Conservation (phyloP, 768 basidiomycete species). For the Tricholoma bakamatsutake region DNA sequence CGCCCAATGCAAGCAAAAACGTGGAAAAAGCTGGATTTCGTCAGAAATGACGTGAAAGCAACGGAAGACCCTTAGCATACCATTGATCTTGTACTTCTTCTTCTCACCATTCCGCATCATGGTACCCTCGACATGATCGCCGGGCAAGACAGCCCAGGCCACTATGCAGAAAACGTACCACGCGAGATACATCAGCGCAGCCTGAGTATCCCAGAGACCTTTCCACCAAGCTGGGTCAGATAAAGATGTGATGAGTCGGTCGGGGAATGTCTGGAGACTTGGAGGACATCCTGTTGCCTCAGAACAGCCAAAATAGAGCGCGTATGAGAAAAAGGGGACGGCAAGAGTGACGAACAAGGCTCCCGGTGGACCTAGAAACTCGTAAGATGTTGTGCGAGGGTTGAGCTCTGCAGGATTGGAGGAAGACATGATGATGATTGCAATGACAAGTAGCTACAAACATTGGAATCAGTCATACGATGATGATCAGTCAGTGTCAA, state of each 20-base stretch:
- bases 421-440: constrained; percentile 20
- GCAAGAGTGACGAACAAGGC: constrained; percentile 64
- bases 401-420: constrained; percentile 35
- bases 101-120: constrained; percentile 68
- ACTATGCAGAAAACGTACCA: constrained; percentile 91
- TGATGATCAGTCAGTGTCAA: too few species aligned
- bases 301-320: constrained; percentile 73
- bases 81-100: constrained; percentile 92
- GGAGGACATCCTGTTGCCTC: constrained; percentile 69
- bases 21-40: constrained; percentile 76
- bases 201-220: constrained; percentile 78
- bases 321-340: constrained; percentile 68
- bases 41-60: constrained; percentile 1
- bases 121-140: constrained; percentile 65
- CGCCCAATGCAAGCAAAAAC: constrained; percentile 72
- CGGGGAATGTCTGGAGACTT: constrained; percentile 31
- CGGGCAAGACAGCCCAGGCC: constrained; percentile 76
- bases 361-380: constrained; percentile 80
- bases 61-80: constrained; percentile 34
- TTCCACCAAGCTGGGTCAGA: constrained; percentile 58
- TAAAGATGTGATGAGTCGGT: constrained; percentile 41
- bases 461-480: too few species aligned
- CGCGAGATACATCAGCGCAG: constrained; percentile 65
- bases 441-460: not conserved
- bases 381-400: constrained; percentile 66